These are phyloP conservation scores for Euphorbia pulcherrima DNA, from an alignment of 345 rosid species.

Conservation along the genomic window DNA sequence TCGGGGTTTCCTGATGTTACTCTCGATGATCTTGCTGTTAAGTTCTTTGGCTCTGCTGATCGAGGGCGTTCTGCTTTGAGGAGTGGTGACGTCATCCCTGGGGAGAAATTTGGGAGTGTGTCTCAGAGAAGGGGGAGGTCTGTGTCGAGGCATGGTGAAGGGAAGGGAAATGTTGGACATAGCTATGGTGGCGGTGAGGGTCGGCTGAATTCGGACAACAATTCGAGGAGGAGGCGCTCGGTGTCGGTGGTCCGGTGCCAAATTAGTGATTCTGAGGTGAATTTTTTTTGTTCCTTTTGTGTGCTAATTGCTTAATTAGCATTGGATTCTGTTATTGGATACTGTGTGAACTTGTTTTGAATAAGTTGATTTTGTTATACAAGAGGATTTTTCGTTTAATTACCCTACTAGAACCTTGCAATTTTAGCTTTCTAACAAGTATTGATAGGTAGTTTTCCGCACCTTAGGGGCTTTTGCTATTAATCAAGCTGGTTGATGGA, in stretches of 20 bases:
- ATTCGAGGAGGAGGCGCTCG: conserved; percentile 63
- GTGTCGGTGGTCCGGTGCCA: conserved; percentile 62
- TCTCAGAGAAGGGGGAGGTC: conserved; percentile 81
- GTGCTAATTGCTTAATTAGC: neutral
- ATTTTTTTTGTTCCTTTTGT: neutral
- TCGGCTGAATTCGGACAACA: conserved; percentile 40
- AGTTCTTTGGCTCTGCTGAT: conserved; percentile 52
- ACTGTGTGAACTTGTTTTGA: neutral
- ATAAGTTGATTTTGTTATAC: neutral
- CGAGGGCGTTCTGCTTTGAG: conserved; percentile 49
- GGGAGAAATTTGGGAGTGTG: conserved; percentile 24
- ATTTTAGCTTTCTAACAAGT: neutral
- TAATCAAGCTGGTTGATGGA: neutral
- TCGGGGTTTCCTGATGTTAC: conserved; percentile 74
- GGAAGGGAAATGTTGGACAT: conserved; percentile 33
- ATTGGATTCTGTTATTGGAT: neutral
- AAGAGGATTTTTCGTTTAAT: neutral
- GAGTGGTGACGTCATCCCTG: conserved; percentile 30
- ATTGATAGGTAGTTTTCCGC: neutral
- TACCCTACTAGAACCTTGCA: neutral
- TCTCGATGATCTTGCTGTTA: conserved; percentile 75
- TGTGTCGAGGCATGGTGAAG: conserved; percentile 55
- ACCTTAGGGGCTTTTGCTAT: neutral
- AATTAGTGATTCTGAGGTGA: conserved; percentile 79
- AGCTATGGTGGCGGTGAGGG: conserved; percentile 27